Evolutionary conservation across 1,284 basidiomycete genomes (phyloP).

Genomic region (Ceratobasidium sp.): DNA sequence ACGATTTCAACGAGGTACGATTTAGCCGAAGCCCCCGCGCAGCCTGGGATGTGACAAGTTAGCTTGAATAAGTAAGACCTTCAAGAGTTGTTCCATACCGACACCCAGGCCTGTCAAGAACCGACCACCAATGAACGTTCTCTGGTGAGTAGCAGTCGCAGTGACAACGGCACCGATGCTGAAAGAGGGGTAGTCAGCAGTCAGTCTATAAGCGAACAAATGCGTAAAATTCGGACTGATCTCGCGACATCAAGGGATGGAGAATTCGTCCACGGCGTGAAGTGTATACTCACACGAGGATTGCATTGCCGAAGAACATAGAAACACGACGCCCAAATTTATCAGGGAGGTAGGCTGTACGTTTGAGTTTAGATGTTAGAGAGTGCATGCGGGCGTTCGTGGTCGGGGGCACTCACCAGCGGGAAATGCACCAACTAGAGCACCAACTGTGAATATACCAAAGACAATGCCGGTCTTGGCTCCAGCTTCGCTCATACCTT

Average conservation of each 20-base stretch:
- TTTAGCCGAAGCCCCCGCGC: slow-evolving; percentile 62
- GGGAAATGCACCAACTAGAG: slow-evolving; percentile 57
- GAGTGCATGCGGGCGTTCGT: slow-evolving; percentile 2
- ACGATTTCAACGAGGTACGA: slow-evolving; percentile 65
- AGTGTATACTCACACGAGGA: slow-evolving; percentile 57
- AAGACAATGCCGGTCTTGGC: slow-evolving; percentile 65
- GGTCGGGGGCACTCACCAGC: slow-evolving; percentile 54
- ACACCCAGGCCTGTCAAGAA: slow-evolving; percentile 61
- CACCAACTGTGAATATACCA: slow-evolving; percentile 65
- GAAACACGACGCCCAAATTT: slow-evolving; percentile 63
- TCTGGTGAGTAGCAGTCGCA: slow-evolving; percentile 59
- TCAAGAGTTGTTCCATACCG: slow-evolving; percentile 40
- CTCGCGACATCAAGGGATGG: slow-evolving; percentile 21
- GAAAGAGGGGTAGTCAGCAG: background rate
- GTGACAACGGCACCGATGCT: slow-evolving; percentile 62
- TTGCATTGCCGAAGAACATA: slow-evolving; percentile 63
- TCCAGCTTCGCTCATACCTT: slow-evolving; percentile 59
- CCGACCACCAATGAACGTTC: slow-evolving; percentile 63
- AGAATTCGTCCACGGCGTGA: background rate
- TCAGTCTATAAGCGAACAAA: slow-evolving; percentile 5
- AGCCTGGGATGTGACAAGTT: slow-evolving; percentile 51
- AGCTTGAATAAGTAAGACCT: background rate
- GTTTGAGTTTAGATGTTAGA: slow-evolving; percentile 5
- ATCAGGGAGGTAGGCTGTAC: slow-evolving; percentile 61
- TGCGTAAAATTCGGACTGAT: background rate